Evolutionary conservation across 805 yeast genomes (phyloP), one percentile per base, ranked within the genome.

Genomic region (Peterozyma toletana): DNA sequence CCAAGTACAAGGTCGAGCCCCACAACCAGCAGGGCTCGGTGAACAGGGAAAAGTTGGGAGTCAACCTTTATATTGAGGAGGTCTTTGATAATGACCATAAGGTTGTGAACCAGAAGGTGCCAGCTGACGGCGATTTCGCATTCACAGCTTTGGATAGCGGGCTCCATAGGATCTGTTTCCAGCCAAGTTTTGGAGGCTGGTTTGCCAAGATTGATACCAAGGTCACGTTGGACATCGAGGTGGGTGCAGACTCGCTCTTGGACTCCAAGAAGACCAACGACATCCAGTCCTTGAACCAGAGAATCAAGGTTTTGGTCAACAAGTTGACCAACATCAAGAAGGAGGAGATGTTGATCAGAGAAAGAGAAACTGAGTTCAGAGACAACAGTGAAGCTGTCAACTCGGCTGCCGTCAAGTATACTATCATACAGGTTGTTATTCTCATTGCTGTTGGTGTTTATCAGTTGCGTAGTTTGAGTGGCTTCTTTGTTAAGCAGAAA

Each of bases 401-500:
- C 65, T 57, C 81, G 5, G 75, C 81, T 44, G 91, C 85, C 18
- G 74, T 84, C 16, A 64, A 71, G 52, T 86, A 93, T 90, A 77
- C 93, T 11, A 51, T 86, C 40, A 57, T 85, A 39, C 96, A 89
- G 66, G 58, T 86, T 39, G 21, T 78, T 17, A 87, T 84, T 2
- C 71, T 89, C 52, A 71, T 75, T 9, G 75, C 69, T 13, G 80
- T 90, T 9, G 85, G 96, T 54, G 72, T 71, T 35, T 78, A 86
- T 73, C 96, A 89, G 66, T 64, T 89, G 60, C 72, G 73, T 43
- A 89, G 85, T 56, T 73, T 89, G 65, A 84, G 84, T 64, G 64
- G 80, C 36, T 87, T 88, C 75, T 88, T 88, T 59, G 82, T 86
- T 48, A 88, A 87, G 66, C 95, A 88, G 59, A 89, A 89, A 67